Base-by-base conservation (phyloP, 1,284 basidiomycete genomes). In the Puccinia horiana region DNA sequence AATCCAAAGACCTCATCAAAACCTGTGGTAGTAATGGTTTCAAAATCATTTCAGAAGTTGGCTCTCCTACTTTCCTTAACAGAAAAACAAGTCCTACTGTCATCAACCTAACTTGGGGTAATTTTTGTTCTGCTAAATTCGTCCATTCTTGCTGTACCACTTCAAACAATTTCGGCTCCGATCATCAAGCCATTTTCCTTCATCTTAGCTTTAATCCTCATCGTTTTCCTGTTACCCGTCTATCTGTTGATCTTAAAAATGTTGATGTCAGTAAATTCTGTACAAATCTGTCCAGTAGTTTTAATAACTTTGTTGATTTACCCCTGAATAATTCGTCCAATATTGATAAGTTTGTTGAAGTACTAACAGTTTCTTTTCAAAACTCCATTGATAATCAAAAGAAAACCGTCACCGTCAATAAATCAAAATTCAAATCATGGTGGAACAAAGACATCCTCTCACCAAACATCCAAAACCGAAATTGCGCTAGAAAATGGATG, bases 401-500 rank as follows among this genome's bases (percentile, higher is more conserved):
- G 14, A 76, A 76, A 37, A 6, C 16, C 2, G 52, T n/a, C n/a
- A n/a, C n/a, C n/a, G n/a, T 76, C 12, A 76, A 58, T 5, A 32
- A 47, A 58, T 9, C 5, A 8, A 54, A 44, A 49, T 35, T n/a
- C 20, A 76, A 76, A 61, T 6, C 35, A 2, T 76, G 73, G 73
- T 76, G 73, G 73, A 32, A 76, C 35, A n/a, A 37, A 20, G 23
- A 56, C 5, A 58, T 52, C 18, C 52, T 76, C 16, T 3, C 9
- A 8, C 73, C 73, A 56, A 56, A 58, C 11, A 32, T 37, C 3
- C 35, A 58, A n/a, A 54, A 76, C 5, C 4, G 73, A 37, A 76
- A 76, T 26, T 40, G 73, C 58, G 73, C 73, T 14, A 49, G 72
- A 54, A 35, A 26, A 32, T 74, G 47, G 72, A 49, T 74, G 47